Evolutionary conservation across 805 yeast species (phyloP).

Genomic region (Saccharomycopsis schoenii): DNA sequence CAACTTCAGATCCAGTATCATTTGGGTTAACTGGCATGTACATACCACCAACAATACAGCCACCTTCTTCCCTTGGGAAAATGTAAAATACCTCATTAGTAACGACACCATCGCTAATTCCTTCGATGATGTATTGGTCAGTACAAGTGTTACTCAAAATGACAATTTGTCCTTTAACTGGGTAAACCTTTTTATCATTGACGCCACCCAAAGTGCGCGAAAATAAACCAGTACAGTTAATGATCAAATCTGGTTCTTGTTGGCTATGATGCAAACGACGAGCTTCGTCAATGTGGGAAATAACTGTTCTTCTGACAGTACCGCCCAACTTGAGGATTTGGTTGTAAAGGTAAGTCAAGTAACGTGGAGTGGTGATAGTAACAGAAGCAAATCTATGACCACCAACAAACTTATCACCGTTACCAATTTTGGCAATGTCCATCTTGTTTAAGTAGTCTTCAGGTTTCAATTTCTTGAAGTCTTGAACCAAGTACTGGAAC

Average conservation of each 20-base stretch:
- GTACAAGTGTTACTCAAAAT: conserved; percentile 37
- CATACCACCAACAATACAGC: conserved; percentile 55
- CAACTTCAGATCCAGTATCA: conserved; percentile 28
- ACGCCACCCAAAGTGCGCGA: conserved; percentile 38
- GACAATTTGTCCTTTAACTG: conserved; percentile 53
- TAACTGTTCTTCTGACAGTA: conserved; percentile 31
- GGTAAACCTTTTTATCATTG: conserved; percentile 34
- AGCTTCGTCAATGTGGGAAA: conserved; percentile 41
- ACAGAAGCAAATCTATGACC: conserved; percentile 46
- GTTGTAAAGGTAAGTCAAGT: conserved; percentile 42
- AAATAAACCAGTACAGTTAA: conserved; percentile 49
- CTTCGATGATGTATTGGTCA: conserved; percentile 27
- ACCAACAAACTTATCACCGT: conserved; percentile 21
- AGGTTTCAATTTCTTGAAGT: conserved; percentile 29
- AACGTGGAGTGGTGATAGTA: conserved; percentile 49
- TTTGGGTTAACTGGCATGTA: conserved; percentile 21
- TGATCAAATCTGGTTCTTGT: conserved; percentile 35
- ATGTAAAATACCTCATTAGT: conserved; percentile 42
- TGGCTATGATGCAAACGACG: conserved; percentile 31
- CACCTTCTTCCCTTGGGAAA: conserved; percentile 71
- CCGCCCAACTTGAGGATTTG: conserved; percentile 40
- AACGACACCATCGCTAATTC: conserved; percentile 23
- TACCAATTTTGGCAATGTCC: conserved; percentile 23
- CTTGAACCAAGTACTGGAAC: conserved; percentile 37
- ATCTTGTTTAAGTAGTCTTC: conserved; percentile 18